Conservation (phyloP, 768 basidiomycete species). For the Naganishia randhawae region DNA sequence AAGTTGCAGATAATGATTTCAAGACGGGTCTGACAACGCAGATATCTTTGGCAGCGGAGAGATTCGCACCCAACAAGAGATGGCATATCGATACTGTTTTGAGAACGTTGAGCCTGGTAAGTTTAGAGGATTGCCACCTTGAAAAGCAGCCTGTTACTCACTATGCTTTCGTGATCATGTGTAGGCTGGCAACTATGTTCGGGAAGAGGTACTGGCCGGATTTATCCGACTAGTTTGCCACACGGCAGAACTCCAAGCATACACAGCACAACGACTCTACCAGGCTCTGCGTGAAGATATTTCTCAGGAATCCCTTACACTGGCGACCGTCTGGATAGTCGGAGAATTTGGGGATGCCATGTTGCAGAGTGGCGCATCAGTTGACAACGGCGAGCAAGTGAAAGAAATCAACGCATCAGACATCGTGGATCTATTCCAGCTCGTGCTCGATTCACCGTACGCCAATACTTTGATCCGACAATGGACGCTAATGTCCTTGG, state of each 20-base stretch:
- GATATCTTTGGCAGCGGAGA: slow-evolving; percentile 88
- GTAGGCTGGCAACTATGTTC: slow-evolving; percentile 94
- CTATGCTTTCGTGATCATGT: neutral
- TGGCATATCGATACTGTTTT: slow-evolving; percentile 99
- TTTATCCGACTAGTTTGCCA: slow-evolving; percentile 95
- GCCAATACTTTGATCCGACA: slow-evolving; percentile 85
- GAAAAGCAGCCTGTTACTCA: neutral
- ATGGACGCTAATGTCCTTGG: slow-evolving; percentile 82
- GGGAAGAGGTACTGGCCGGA: slow-evolving; percentile 89
- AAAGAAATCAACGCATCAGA: slow-evolving; percentile 56
- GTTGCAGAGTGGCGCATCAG: slow-evolving; percentile 70
- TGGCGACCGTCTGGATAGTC: slow-evolving; percentile 90
- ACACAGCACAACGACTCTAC: slow-evolving; percentile 88
- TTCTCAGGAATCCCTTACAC: slow-evolving; percentile 90
- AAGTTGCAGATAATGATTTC: slow-evolving; percentile 98
- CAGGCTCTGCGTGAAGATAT: slow-evolving; percentile 81
- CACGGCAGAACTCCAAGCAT: slow-evolving; percentile 92
- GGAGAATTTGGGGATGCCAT: slow-evolving; percentile 93
- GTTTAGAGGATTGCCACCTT: slow-evolving; percentile 43
- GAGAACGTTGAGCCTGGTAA: slow-evolving; percentile 80
- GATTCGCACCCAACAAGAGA: slow-evolving; percentile 93
- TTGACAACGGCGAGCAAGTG: slow-evolving; percentile 67
- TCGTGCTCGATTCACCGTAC: slow-evolving; percentile 88
- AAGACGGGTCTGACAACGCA: slow-evolving; percentile 97
- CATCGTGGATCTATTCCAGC: slow-evolving; percentile 77